Base-by-base conservation (phyloP, 768 basidiomycete genomes). In the Lactarius pseudohatsudake region DNA sequence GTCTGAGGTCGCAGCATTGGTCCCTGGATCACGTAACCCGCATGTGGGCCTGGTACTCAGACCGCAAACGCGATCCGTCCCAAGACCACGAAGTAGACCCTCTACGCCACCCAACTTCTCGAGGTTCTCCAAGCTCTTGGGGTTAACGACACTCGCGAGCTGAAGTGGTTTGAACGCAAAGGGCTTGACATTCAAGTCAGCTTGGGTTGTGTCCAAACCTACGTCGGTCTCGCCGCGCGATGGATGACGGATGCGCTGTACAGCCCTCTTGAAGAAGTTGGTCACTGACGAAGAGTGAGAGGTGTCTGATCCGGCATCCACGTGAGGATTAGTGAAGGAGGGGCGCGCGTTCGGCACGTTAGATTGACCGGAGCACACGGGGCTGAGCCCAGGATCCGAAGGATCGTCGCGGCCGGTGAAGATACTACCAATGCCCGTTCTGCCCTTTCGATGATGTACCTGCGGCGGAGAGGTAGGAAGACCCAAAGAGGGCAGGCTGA, bases 121-220 rank as follows among this genome's bases (percentile, higher is more conserved):
- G 38, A 99, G 82, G 15, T 81, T 74, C 2, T 88, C 82, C 13
- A 95, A 69, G 68, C 81, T 88, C 78, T 97, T 98, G 7, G 95
- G 94, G 74, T 98, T 96, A 47, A 98, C 86, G 61, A 97, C 84
- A 66, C 86, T 84, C 64, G 95, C 95, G 18, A 98, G 86, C 58
- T 82, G 79, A 67, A 81, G 84, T 0, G 96, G 92, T 62, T 86
- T 87, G 72, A 88, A 87, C 13, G 73, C 75, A 76, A 96, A 97
- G 0, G 93, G 92, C 1, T 84, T 76, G 1, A 88, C 85, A 74
- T 95, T 83, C 45, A 79, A 15, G 38, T 15, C 13, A 4, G 38
- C 13, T 40, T 40, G 13, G 15, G 38, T 40, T 40, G 38, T 5
- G 13, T 15, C 38, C 1, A 11, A 15, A 40, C 38, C 13, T 11